Evolutionary conservation across 2,329 filamentous ascomycete genomes (phyloP), one percentile per base, ranked within the genome.

Genomic region (Cladophialophora exuberans): DNA sequence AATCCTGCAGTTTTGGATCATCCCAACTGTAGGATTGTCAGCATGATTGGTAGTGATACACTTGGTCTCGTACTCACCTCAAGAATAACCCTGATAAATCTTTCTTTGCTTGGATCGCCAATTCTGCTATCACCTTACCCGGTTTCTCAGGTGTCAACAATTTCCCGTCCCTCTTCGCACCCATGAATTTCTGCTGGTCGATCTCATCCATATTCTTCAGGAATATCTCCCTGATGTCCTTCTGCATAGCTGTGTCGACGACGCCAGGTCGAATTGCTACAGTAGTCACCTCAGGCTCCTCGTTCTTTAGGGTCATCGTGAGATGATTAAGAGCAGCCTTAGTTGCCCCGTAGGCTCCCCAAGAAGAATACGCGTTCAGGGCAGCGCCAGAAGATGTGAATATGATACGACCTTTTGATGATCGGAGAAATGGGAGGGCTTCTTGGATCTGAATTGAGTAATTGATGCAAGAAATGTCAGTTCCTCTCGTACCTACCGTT

Each of bases 221-320:
- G 70, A 94, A 87, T 54, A 84, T 81, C 42, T 91, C 85, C 46
- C 94, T 79, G 54, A 99, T 82, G 54, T 88, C 82, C n/a, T 80
- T 80, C 70, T 96, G 92, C 92, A 97, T 97, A 47, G 87, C 87
- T 0, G 92, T 97, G 67, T 96, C 88, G 6, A 95, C 87, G 41
- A 89, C 84, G 2, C 92, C 92, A 0, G 92, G 92, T 3, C 86
- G 79, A 28, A 97, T 76, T 0, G 89, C 79, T 0, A 96, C 73
- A 10, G 83, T 85, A 0, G 83, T 88, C 39, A 96, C 84, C 11
- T 85, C 79, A 1, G 87, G 84, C 70, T 96, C 92, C 68, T 97
- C 92, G 1, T 80, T 79, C 0, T 83, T 83, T 30, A 97, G 72
- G 30, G 92, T 90, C 36, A 80, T 73, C 1, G 86, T 85, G 4